A percentile compares a stretch with the other conserved stretches of the same genome.
Evolutionary conservation across 768 basidiomycete species (phyloP).

Genomic region (Phylloporus sp.): DNA sequence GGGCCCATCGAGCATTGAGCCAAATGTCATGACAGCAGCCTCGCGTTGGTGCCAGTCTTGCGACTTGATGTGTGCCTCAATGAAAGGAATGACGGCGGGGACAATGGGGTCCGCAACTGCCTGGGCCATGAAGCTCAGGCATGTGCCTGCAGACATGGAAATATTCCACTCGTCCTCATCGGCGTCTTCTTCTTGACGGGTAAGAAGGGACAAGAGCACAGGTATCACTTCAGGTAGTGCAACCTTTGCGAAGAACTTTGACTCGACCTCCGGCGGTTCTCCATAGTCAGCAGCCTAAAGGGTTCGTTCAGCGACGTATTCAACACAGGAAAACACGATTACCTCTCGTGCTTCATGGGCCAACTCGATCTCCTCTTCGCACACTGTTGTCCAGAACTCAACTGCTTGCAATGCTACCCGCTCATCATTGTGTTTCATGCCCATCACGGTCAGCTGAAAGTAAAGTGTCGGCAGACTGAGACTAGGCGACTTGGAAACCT

Average conservation of each 20-base stretch:
- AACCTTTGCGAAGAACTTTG: slow-evolving; percentile 88
- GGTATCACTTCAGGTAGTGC: slow-evolving; percentile 94
- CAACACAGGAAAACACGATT: slow-evolving; percentile 13
- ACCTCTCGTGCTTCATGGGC: slow-evolving; percentile 91
- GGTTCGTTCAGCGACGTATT: slow-evolving; percentile 6
- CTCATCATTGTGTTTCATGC: slow-evolving; percentile 93
- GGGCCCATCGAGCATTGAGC: slow-evolving; percentile 95
- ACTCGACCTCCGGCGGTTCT: slow-evolving; percentile 80
- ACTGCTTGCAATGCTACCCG: slow-evolving; percentile 92
- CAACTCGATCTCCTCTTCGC: slow-evolving; percentile 94
- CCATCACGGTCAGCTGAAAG: slow-evolving; percentile 85
- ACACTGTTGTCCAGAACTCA: slow-evolving; percentile 99
- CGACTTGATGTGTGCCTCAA: slow-evolving; percentile 91
- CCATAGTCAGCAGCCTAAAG: slow-evolving; percentile 83
- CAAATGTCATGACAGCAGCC: slow-evolving; percentile 98
- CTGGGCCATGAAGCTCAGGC: slow-evolving; percentile 81
- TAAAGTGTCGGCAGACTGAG: slow-evolving; percentile 11
- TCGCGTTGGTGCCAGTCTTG: slow-evolving; percentile 95
- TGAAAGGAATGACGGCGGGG: slow-evolving; percentile 92
- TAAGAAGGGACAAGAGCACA: slow-evolving; percentile 83
- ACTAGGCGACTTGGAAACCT: slow-evolving; percentile 9
- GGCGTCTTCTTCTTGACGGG: slow-evolving; percentile 92
- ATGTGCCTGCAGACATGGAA: slow-evolving; percentile 94
- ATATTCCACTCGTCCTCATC: slow-evolving; percentile 99
- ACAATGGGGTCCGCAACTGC: slow-evolving; percentile 91